Base-by-base conservation (phyloP, 177 flowering plant genomes). In the Vitis hybrid region DNA sequence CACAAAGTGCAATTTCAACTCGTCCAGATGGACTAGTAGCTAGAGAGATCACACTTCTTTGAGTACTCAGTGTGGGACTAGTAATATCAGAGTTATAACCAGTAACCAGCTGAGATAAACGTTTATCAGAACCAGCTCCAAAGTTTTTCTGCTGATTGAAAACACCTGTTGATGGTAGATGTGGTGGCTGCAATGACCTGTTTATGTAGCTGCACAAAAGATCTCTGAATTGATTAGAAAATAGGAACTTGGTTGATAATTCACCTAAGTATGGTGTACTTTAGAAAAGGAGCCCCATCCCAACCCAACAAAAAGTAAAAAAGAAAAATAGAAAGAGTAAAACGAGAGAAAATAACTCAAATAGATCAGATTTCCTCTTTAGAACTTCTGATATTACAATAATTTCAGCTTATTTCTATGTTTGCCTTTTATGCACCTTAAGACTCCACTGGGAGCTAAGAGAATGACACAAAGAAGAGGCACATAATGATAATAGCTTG, bases 171-270 rank as follows among this genome's bases (percentile, higher is more conserved):
- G 73, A 70, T 51, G 75, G 41, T 27, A 77, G 70, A 49, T 58
- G 64, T 9, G 27, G 41, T 2, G 81, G 77, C 48, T 81, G 84
- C 21, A 69, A 3, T 11, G 74, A 63, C 76, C 65, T 82, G 75
- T 76, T 72, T 46, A 73, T 64, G 69, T 94, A 94, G 85, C 97
- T 94, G 88, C 79, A 77, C 32, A 20, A 21, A 18, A 9, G 48
- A 63, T 24, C 27, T 24, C 3, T 68, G 3, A 58, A 20, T 24
- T 58, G 63, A 11, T 58, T 52, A 48, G 67, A 41, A 48, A 58
- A 18, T 10, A 20, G 1, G 12, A 59, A 17, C 1, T 1, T 2
- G 14, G 52, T 14, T 62, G 18, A 62, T 24, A 24, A 24, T 24
- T 24, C 27, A 24, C 27, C 27, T 24, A 24, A 24, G 27, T 24